phyloP scores from a whole-genome alignment of 495 filamentous ascomycete genomes.

The Penicillium lividum region DNA sequence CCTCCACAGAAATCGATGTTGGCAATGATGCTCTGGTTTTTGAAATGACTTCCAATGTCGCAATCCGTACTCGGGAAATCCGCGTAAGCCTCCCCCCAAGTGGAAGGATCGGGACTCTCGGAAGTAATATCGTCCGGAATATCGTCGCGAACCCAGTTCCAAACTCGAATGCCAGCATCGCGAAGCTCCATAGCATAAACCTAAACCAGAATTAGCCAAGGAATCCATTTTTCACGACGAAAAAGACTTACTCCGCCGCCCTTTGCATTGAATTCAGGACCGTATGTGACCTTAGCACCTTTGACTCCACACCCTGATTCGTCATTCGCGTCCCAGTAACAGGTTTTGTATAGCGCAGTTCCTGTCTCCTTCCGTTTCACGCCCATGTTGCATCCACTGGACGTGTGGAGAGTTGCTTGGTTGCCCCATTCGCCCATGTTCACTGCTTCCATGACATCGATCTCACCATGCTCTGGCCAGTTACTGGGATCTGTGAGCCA shows the following conservation, averaged over 20 bases:
- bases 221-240: not conserved
- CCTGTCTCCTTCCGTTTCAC: slow-evolving; percentile 48
- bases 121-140: slow-evolving; percentile 31
- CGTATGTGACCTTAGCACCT: slow-evolving; percentile 35
- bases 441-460: slow-evolving; percentile 49
- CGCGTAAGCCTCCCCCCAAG: slow-evolving; percentile 31
- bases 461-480: slow-evolving; percentile 58
- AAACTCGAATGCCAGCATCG: slow-evolving; percentile 35
- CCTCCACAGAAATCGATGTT: slow-evolving; percentile 45
- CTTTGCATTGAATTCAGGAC: slow-evolving; percentile 41
- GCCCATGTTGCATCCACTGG: slow-evolving; percentile 44
- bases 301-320: slow-evolving; percentile 49
- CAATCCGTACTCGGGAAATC: slow-evolving; percentile 47
- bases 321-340: slow-evolving; percentile 36
- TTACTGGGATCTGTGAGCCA: slow-evolving; percentile 63
- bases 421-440: slow-evolving; percentile 48
- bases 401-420: slow-evolving; percentile 46
- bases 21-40: slow-evolving; percentile 43
- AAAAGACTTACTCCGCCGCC: slow-evolving; percentile 44
- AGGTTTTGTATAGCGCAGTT: slow-evolving; percentile 27
- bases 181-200: slow-evolving; percentile 41
- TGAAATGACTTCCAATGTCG: slow-evolving; percentile 39
- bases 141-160: slow-evolving; percentile 35
- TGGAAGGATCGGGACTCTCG: slow-evolving; percentile 32
- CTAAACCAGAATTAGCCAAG: not conserved